These are phyloP conservation scores for Acrasis kona DNA, from an alignment of 78 protist species.

Conservation along the genomic window DNA sequence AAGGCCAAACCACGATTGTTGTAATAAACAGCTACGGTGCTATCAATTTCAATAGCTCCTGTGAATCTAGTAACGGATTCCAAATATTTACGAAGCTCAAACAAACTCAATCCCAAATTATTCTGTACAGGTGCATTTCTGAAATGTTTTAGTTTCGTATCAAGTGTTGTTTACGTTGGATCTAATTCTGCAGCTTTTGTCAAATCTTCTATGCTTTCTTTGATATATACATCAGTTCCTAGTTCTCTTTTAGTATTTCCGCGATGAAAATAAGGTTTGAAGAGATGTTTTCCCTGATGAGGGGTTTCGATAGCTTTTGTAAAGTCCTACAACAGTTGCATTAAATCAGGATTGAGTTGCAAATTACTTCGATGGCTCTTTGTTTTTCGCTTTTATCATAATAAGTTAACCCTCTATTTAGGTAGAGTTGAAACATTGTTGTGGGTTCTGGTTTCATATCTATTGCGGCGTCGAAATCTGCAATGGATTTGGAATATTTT, in stretches of 20 bases:
- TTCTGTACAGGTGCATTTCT: constrained; percentile 13
- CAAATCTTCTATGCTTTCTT: neutral
- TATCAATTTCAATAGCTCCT: neutral
- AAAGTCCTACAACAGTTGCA: neutral
- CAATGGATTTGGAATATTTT: neutral
- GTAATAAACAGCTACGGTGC: neutral
- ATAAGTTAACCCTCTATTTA: constrained; percentile 19
- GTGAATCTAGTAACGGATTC: neutral
- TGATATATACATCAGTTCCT: neutral
- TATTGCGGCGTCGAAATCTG: constrained; percentile 5
- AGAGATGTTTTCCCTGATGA: neutral
- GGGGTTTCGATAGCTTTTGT: neutral
- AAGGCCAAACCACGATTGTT: constrained; percentile 29
- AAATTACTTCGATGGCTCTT: neutral
- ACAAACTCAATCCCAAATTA: constrained; percentile 10
- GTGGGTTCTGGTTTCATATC: neutral
- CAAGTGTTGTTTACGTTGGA: neutral
- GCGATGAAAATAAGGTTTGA: constrained; percentile 7
- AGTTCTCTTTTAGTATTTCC: constrained; percentile 16
- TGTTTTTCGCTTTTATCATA: constrained; percentile 2
- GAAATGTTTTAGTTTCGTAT: too few relatives aligned
- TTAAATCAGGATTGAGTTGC: neutral
- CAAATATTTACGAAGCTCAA: neutral
- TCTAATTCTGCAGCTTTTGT: constrained; percentile 5
- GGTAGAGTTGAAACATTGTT: neutral